phyloP scores from a whole-genome alignment of 305 asterid species.

The Solanum hybrid region DNA sequence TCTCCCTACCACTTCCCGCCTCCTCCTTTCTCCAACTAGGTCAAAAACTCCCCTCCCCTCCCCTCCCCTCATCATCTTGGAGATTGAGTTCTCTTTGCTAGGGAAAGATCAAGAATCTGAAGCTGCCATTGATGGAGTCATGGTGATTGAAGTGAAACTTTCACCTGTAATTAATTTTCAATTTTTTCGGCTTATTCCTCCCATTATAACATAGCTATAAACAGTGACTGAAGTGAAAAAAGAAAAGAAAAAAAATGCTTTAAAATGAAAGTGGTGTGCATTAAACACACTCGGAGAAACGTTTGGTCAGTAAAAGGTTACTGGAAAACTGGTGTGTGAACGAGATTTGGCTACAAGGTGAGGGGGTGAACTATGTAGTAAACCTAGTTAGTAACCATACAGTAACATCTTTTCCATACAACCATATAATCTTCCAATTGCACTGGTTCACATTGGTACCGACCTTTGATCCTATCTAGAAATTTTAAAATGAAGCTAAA shows the following conservation, averaged over 20 bases:
- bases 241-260: neutral
- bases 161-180: neutral
- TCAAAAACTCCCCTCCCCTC: neutral
- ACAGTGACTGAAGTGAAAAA: neutral
- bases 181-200: neutral
- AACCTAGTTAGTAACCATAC: neutral
- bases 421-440: neutral
- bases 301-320: neutral
- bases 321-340: neutral
- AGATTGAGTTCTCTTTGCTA: neutral
- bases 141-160: neutral
- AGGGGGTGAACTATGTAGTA: neutral
- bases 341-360: neutral
- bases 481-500: neutral
- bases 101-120: neutral
- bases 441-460: neutral
- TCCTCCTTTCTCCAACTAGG: neutral
- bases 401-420: neutral
- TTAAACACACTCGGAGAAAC: neutral
- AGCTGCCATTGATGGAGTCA: neutral
- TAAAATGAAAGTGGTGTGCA: neutral
- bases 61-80: neutral
- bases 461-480: neutral
- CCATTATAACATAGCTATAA: neutral
- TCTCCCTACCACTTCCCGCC: neutral